Percentiles rank a stretch among this genome's conserved stretches.
phyloP scores from a whole-genome alignment of 306 rosid genomes.

The Cicer bijugum region DNA sequence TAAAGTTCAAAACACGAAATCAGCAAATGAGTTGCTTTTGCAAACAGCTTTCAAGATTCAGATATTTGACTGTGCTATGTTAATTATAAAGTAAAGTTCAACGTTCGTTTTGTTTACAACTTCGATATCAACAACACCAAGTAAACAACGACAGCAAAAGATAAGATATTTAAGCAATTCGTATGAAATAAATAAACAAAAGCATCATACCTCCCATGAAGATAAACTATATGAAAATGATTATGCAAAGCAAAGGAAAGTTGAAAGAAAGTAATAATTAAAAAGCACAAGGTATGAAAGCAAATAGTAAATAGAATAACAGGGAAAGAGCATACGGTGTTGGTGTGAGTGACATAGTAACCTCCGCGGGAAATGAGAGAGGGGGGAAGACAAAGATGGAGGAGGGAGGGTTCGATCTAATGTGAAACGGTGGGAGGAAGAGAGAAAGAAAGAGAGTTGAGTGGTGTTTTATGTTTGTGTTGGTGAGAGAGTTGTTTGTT shows the following conservation, averaged over 20 bases:
- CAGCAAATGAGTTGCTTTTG: constrained; percentile 11
- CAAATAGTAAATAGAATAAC: neutral
- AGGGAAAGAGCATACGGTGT: constrained; percentile 50
- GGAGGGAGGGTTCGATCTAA: constrained; percentile 54
- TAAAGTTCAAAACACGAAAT: neutral
- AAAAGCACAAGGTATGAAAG: constrained; percentile 9
- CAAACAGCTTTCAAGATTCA: neutral
- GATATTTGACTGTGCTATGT: neutral
- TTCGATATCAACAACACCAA: neutral
- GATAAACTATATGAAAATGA: neutral
- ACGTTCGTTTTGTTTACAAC: neutral
- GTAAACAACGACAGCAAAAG: constrained; percentile 6
- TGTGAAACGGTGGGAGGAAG: constrained; percentile 20
- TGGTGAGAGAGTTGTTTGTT: too few relatives aligned
- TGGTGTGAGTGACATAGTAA: constrained; percentile 28
- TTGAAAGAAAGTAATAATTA: constrained; percentile 17
- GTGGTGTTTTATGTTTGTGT: constrained; percentile 35
- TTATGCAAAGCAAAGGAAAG: constrained; percentile 13
- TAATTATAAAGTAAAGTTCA: constrained; percentile 2
- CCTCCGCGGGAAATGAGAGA: constrained; percentile 32
- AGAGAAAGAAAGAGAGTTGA: constrained; percentile 21
- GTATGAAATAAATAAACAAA: too few relatives aligned
- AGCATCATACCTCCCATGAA: too few relatives aligned
- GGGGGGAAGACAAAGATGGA: constrained; percentile 4
- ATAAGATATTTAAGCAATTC: neutral